These are phyloP conservation scores for Salix caprea DNA, from an alignment of 345 rosid genomes.

Conservation along the genomic window DNA sequence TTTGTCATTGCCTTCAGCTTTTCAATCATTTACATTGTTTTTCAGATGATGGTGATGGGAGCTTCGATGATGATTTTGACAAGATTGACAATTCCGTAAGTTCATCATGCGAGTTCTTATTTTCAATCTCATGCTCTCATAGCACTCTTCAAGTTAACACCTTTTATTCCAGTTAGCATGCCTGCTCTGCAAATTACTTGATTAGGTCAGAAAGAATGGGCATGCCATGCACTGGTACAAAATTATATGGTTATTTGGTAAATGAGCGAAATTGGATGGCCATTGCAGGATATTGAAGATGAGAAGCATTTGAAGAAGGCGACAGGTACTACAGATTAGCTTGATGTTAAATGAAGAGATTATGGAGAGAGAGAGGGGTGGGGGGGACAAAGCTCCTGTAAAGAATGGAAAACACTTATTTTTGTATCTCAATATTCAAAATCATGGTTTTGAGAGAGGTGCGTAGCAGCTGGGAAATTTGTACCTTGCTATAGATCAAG, in stretches of 20 bases:
- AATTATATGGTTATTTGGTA: neutral
- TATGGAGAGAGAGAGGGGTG: neutral
- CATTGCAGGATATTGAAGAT: conserved; percentile 60
- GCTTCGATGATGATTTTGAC: conserved; percentile 84
- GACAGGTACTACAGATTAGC: conserved; percentile 12
- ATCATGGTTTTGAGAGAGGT: neutral
- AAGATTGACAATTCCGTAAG: conserved; percentile 86
- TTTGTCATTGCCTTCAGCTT: neutral
- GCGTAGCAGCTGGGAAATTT: neutral
- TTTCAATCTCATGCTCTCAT: neutral
- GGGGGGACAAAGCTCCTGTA: neutral
- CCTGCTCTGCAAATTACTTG: neutral
- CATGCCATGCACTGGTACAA: neutral
- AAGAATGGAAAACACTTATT: conserved; percentile 1
- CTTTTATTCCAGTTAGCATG: neutral
- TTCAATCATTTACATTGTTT: conserved; percentile 7
- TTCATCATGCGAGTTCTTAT: neutral
- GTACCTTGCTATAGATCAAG: neutral
- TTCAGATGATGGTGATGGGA: conserved; percentile 65
- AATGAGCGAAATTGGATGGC: neutral
- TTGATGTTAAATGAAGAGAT: neutral
- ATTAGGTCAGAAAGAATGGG: neutral
- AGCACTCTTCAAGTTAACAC: neutral
- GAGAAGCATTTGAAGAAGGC: conserved; percentile 38
- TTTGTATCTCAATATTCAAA: neutral